Evolutionary conservation across 2,329 filamentous ascomycete genomes (phyloP), one percentile per base, ranked within the genome.

Genomic region (Gaeumannomyces sp.): DNA sequence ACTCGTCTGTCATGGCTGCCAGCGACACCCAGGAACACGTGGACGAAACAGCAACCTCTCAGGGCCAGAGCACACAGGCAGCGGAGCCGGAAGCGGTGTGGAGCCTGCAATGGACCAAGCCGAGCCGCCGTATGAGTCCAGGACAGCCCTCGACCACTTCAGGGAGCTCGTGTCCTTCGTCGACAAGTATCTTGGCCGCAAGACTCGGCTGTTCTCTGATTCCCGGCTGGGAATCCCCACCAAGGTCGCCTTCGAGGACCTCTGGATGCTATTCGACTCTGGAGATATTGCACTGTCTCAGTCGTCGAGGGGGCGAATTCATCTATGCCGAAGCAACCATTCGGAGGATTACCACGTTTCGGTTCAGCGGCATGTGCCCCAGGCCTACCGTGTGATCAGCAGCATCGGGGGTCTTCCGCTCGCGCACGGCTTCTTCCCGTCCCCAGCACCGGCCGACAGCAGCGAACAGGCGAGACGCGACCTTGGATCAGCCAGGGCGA

Each of bases 231-330:
- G 57, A 1, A 59, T 14, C 14, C 11, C 22, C 29, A 6, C 27
- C 57, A 31, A 31, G 25, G 57, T 10, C 6, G n/a, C n/a, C 57
- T 59, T 59, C 13, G 27, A 25, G 16, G 11, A 59, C 27, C 5
- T 59, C 19, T 59, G 57, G 57, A 59, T 59, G 57, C 27, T 31
- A 2, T 59, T 59, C 27, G 57, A 59, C 27, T 59, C 25, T 25
- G 25, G 25, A 2, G 11, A 11, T 7, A 59, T 16, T 28, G 16
- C 31, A 6, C 2, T 59, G 57, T 28, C 27, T 29, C 22, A 11
- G 11, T 13, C 57, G 25, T 27, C 57, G 5, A 25, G 25, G 11
- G 3, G 27, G 16, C n/a, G 57, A 29, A 14, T 2, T 2, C 6
- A 27, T 27, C n/a, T 5, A 33, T 33, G 10, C 10, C 2, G 4